A percentile compares a stretch with the other conserved stretches of the same genome.
phyloP scores from a whole-genome alignment of 805 yeast genomes.

The Wickerhamomyces silvicola region DNA sequence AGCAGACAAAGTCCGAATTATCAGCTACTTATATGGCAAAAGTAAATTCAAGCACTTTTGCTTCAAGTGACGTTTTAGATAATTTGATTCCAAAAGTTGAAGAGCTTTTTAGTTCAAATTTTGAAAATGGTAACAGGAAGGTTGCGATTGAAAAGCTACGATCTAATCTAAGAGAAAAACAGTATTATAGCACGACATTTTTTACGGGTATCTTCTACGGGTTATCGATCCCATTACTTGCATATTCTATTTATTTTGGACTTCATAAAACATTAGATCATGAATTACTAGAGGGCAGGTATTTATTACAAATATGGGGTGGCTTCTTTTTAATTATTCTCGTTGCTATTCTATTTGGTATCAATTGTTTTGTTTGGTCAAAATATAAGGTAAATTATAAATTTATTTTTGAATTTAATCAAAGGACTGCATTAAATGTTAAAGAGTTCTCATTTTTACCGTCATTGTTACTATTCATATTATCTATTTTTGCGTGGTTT shows the following conservation, averaged over 20 bases:
- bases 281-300: conserved; percentile 47
- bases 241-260: conserved; percentile 50
- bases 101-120: conserved; percentile 55
- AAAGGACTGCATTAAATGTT: conserved; percentile 56
- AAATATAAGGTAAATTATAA: conserved; percentile 76
- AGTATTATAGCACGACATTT: conserved; percentile 41
- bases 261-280: conserved; percentile 35
- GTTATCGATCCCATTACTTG: conserved; percentile 59
- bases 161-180: conserved; percentile 32
- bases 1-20: conserved; percentile 43
- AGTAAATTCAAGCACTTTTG: conserved; percentile 52
- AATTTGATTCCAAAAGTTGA: conserved; percentile 57
- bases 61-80: conserved; percentile 61
- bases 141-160: conserved; percentile 63
- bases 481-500: conserved; percentile 65
- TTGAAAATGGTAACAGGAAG: conserved; percentile 66
- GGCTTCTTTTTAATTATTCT: conserved; percentile 70
- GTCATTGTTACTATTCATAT: conserved; percentile 45
- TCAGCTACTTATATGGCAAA: conserved; percentile 48
- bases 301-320: conserved; percentile 82
- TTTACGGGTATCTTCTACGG: conserved; percentile 67
- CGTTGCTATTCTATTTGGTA: conserved; percentile 55
- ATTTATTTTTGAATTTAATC: conserved; percentile 85
- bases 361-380: conserved; percentile 71
- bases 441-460: conserved; percentile 65